A percentile compares a stretch with the other conserved stretches of the same genome.
These are phyloP conservation scores for Metarhizium brunneum DNA, from an alignment of 2,329 filamentous ascomycete genomes.

Conservation along the genomic window DNA sequence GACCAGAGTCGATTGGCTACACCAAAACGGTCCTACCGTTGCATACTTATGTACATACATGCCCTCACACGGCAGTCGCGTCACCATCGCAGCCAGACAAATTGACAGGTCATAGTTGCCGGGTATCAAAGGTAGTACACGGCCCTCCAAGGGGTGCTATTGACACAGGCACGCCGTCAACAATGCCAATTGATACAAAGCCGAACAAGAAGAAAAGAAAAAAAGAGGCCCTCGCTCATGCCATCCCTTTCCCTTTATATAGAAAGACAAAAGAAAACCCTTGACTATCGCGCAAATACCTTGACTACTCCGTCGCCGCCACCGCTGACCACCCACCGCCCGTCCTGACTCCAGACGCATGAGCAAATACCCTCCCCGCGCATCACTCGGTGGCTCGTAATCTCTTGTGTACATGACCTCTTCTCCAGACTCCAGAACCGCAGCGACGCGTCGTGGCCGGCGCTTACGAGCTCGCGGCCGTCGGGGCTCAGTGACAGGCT, in stretches of 20 bases:
- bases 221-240: not conserved
- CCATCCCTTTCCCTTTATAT: not conserved
- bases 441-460: slow-evolving; percentile 88
- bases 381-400: slow-evolving; percentile 89
- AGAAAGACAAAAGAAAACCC: not conserved
- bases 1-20: too few species aligned
- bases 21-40: too few species aligned
- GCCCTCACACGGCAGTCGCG: too few species aligned
- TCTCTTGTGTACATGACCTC: slow-evolving; percentile 87
- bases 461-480: slow-evolving; percentile 87
- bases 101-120: slow-evolving; percentile 10
- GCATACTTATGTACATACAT: too few species aligned
- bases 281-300: slow-evolving; percentile 59
- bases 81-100: too few species aligned
- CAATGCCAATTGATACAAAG: slow-evolving; percentile 6
- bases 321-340: slow-evolving; percentile 86
- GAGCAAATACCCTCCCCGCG: slow-evolving; percentile 90
- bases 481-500: slow-evolving; percentile 87
- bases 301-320: slow-evolving; percentile 95
- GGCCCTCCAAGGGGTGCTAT: slow-evolving; percentile 10
- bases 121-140: slow-evolving; percentile 24
- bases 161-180: slow-evolving; percentile 5
- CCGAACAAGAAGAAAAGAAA: not conserved
- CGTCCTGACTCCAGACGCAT: slow-evolving; percentile 93
- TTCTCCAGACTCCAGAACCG: slow-evolving; percentile 98